Conservation (phyloP, 768 basidiomycete species). For the Trametes cubensis region DNA sequence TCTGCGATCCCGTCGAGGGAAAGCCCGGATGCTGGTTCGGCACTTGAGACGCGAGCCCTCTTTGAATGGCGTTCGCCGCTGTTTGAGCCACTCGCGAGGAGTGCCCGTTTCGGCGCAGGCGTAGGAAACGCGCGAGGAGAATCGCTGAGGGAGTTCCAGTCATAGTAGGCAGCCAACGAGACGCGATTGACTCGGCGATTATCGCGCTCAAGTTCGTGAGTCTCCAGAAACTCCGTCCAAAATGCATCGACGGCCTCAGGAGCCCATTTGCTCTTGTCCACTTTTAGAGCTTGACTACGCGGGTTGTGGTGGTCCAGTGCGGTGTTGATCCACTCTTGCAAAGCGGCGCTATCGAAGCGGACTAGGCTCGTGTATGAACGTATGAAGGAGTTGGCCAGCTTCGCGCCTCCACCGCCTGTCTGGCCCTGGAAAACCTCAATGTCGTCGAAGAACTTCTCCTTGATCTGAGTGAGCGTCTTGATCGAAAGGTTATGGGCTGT, state of each 20-base stretch:
- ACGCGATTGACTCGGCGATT: not conserved
- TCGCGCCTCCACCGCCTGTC: not conserved
- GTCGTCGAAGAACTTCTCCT: not conserved
- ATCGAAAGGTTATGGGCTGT: not conserved
- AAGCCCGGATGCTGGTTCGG: no score
- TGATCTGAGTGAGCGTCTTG: not conserved
- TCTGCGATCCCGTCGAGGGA: no score
- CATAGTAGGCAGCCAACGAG: no score
- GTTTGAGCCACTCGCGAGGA: no score
- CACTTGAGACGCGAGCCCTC: no score
- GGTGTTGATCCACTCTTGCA: slow-evolving; percentile 1
- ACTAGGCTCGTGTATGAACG: not conserved
- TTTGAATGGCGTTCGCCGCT: no score
- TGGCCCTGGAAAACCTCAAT: not conserved
- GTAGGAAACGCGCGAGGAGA: no score
- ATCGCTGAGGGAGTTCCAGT: no score
- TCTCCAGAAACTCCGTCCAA: not conserved
- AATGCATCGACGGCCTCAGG: not conserved
- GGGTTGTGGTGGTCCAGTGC: not conserved
- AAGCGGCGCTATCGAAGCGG: not conserved
- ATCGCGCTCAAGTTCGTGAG: not conserved
- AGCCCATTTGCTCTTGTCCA: not conserved
- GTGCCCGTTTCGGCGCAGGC: no score
- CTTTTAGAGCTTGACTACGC: not conserved
- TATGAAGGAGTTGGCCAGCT: not conserved